Conservation (phyloP, 169 alveolate genomes). For the Condylostoma magnum region DNA sequence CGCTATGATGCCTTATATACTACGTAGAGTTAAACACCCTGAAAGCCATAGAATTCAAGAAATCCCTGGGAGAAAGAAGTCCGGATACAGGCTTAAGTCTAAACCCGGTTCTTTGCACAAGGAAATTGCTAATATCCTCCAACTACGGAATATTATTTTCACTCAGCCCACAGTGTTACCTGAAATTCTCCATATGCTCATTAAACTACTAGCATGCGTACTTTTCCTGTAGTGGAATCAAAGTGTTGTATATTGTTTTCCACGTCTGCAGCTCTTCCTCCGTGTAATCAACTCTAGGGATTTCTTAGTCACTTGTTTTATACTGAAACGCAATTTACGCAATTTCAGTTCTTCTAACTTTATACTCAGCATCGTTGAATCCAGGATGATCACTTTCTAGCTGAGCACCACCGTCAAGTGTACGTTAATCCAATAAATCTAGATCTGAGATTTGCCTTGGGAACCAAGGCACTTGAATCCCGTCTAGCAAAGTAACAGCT, state of each 20-base stretch:
- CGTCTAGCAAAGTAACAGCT: background rate
- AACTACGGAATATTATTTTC: slow-evolving; percentile 48
- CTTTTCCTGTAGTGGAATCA: slow-evolving; percentile 31
- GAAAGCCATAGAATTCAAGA: slow-evolving; percentile 81
- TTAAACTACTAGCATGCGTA: slow-evolving; percentile 42
- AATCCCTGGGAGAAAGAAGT: slow-evolving; percentile 77
- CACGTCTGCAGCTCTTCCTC: slow-evolving; percentile 41
- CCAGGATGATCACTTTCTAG: slow-evolving; percentile 62
- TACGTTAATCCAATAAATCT: slow-evolving; percentile 28
- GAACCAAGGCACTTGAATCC: slow-evolving; percentile 40
- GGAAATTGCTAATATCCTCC: slow-evolving; percentile 58
- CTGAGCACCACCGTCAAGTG: slow-evolving; percentile 41
- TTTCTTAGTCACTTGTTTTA: slow-evolving; percentile 21
- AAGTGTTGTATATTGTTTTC: slow-evolving; percentile 27
- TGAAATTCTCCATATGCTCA: slow-evolving; percentile 26
- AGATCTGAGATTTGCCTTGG: slow-evolving; percentile 38
- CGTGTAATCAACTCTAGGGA: slow-evolving; percentile 40
- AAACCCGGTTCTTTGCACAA: slow-evolving; percentile 71
- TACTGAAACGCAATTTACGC: slow-evolving; percentile 40
- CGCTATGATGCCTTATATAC: slow-evolving; percentile 79
- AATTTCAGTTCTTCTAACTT: slow-evolving; percentile 54
- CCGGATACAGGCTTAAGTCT: slow-evolving; percentile 81
- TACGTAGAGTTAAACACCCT: slow-evolving; percentile 77
- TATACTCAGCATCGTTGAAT: slow-evolving; percentile 47
- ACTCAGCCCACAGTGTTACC: slow-evolving; percentile 37